Evolutionary conservation across 352 stramenopile species (phyloP).

Genomic region (Phytopythium ostracodes): DNA sequence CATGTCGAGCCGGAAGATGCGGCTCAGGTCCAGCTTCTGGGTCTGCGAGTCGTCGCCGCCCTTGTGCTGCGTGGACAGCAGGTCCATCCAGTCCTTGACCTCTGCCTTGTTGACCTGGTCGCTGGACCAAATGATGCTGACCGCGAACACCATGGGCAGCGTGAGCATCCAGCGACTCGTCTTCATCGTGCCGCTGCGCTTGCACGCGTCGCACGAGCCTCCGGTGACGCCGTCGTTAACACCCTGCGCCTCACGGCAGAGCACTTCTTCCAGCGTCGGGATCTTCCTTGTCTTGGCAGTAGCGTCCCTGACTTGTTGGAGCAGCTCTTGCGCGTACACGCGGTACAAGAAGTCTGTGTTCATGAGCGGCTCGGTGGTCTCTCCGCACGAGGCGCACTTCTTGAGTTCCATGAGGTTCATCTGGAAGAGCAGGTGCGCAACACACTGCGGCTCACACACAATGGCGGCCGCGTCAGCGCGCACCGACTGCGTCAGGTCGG

Average conservation of each 20-base stretch:
- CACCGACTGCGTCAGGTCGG: slow-evolving; percentile 48
- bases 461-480: slow-evolving; percentile 57
- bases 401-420: slow-evolving; percentile 86
- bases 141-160: slow-evolving; percentile 81
- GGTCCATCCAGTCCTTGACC: slow-evolving; percentile 64
- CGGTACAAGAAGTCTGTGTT: slow-evolving; percentile 84
- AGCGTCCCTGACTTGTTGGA: slow-evolving; percentile 20
- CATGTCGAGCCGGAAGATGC: slow-evolving; percentile 65
- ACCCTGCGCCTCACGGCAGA: slow-evolving; percentile 49
- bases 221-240: slow-evolving; percentile 27
- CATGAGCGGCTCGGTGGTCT: slow-evolving; percentile 73
- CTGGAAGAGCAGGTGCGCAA: slow-evolving; percentile 80
- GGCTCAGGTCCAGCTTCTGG: slow-evolving; percentile 61
- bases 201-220: slow-evolving; percentile 44
- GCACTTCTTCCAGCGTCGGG: slow-evolving; percentile 53
- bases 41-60: slow-evolving; percentile 24
- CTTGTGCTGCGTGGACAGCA: slow-evolving; percentile 51
- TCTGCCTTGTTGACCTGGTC: slow-evolving; percentile 60
- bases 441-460: slow-evolving; percentile 74
- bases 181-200: slow-evolving; percentile 37
- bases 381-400: slow-evolving; percentile 49
- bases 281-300: slow-evolving; percentile 11
- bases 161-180: slow-evolving; percentile 73
- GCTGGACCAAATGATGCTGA: slow-evolving; percentile 82
- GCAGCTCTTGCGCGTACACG: slow-evolving; percentile 73